Evolutionary conservation across 108 stramenopile species (phyloP).

Genomic region (Schizochytrium sp.): DNA sequence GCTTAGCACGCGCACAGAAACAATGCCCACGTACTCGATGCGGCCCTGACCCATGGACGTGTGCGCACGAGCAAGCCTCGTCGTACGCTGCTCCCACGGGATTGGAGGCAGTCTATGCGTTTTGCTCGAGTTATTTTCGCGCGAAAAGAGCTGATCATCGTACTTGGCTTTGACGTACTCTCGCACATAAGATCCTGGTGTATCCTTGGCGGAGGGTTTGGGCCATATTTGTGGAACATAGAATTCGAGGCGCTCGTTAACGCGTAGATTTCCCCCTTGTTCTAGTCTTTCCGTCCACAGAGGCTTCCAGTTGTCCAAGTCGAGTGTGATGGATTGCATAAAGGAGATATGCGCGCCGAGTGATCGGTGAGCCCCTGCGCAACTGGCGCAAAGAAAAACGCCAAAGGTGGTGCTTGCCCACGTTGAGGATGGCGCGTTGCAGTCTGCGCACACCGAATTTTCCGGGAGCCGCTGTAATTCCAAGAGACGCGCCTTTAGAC

Average conservation of each 20-base stretch:
- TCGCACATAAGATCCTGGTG: neutral
- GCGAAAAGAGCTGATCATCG: neutral
- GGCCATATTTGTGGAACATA: neutral
- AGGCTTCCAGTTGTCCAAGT: neutral
- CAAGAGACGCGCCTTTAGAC: neutral
- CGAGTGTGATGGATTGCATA: conserved; percentile 15
- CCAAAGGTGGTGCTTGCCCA: conserved; percentile 45
- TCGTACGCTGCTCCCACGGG: neutral
- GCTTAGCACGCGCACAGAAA: neutral
- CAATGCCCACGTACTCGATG: neutral
- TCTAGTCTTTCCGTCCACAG: neutral
- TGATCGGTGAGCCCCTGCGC: conserved; percentile 43
- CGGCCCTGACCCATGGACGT: neutral
- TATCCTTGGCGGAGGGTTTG: neutral
- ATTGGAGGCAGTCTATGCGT: neutral
- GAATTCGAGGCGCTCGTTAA: neutral
- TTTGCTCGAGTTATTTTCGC: neutral
- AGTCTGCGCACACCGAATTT: conserved; percentile 45
- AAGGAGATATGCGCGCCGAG: conserved; percentile 48
- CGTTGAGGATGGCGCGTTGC: conserved; percentile 24
- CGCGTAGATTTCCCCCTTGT: neutral
- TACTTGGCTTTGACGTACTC: neutral
- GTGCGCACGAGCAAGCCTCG: neutral
- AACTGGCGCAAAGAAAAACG: conserved; percentile 46
- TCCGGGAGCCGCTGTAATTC: neutral